phyloP scores from a whole-genome alignment of 148 eudicot species.

The Beta vulgaris region DNA sequence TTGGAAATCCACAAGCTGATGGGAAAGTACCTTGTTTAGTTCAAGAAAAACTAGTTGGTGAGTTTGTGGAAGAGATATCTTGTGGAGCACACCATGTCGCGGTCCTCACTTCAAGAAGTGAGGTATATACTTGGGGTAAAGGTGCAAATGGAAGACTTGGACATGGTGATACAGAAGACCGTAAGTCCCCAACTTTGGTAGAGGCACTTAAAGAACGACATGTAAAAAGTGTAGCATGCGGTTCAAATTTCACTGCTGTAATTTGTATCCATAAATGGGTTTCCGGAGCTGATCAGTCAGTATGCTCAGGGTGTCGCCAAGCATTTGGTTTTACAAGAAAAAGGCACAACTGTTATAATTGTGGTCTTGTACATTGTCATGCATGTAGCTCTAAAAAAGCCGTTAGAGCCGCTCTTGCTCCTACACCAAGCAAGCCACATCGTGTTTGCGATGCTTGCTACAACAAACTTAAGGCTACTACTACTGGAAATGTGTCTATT shows the following conservation, averaged over 20 bases:
- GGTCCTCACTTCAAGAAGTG: constrained; percentile 71
- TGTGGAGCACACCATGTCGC: constrained; percentile 71
- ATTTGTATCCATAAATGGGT: constrained; percentile 83
- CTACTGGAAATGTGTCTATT: constrained; percentile 29
- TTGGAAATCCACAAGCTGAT: constrained; percentile 63
- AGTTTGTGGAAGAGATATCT: constrained; percentile 73
- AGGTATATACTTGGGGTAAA: constrained; percentile 75
- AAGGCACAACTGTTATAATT: constrained; percentile 70
- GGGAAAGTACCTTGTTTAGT: constrained; percentile 65
- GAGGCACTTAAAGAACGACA: constrained; percentile 66
- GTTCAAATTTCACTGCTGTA: constrained; percentile 60
- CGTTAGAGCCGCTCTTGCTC: constrained; percentile 70
- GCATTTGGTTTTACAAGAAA: constrained; percentile 76
- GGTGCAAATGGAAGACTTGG: constrained; percentile 80
- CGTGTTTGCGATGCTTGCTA: constrained; percentile 78
- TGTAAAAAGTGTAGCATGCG: constrained; percentile 65
- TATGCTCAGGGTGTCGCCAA: constrained; percentile 70
- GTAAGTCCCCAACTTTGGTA: constrained; percentile 61
- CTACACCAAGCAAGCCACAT: constrained; percentile 79
- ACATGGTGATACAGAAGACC: constrained; percentile 68
- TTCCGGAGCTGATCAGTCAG: constrained; percentile 72
- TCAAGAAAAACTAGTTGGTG: constrained; percentile 64
- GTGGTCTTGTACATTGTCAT: constrained; percentile 72
- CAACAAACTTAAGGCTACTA: constrained; percentile 51
- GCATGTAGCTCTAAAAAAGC: constrained; percentile 74